phyloP scores from a whole-genome alignment of 179 eudicot species.

The Beta macrorhiza region DNA sequence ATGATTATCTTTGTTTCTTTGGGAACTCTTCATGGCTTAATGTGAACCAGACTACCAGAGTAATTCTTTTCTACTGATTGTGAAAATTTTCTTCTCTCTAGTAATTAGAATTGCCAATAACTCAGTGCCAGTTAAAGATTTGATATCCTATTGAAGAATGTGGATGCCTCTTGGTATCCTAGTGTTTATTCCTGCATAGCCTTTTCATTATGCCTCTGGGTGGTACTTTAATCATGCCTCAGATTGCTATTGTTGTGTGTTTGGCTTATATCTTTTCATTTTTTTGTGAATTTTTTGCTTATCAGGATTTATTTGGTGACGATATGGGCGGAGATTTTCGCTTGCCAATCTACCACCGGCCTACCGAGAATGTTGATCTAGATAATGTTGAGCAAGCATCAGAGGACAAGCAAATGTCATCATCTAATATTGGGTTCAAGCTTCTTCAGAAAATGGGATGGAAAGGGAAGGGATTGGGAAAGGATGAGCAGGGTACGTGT shows the following conservation, averaged over 20 bases:
- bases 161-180: constrained; percentile 3
- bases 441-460: constrained; percentile 97
- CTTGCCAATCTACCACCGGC: constrained; percentile 75
- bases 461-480: constrained; percentile 94
- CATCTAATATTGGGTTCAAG: constrained; percentile 80
- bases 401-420: constrained; percentile 66
- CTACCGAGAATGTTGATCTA: constrained; percentile 72
- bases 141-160: constrained; percentile 1
- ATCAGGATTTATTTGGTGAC: constrained; percentile 47
- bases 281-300: constrained; percentile 23
- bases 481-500: constrained; percentile 79
- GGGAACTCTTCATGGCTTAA: not conserved
- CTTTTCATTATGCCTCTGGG: not conserved
- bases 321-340: constrained; percentile 70
- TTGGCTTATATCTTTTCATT: not conserved
- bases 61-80: not conserved
- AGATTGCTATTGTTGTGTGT: not conserved
- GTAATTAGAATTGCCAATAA: not conserved
- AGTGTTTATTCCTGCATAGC: not conserved
- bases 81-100: not conserved
- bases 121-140: not conserved
- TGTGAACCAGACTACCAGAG: not conserved
- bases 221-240: not conserved
- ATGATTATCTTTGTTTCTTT: not conserved
- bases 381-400: constrained; percentile 93